Base-by-base conservation (phyloP, 1,284 basidiomycete species). In the Papiliotrema flavescens region DNA sequence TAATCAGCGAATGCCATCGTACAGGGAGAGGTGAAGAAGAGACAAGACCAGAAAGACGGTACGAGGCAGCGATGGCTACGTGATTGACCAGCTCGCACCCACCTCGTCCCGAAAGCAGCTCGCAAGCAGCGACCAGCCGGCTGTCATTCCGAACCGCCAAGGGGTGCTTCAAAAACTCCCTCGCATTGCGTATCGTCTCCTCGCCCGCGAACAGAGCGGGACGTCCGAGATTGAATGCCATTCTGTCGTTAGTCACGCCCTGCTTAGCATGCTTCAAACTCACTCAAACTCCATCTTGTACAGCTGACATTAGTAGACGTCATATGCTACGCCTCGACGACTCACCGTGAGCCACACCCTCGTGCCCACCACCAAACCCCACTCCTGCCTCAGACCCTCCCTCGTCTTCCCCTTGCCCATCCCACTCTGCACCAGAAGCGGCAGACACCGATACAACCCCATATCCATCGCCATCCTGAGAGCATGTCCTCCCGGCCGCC, bases 401-500 rank as follows among this genome's bases (percentile, higher is more conserved):
- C 57, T 73, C 0, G 74, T 76, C 71, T 88, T 88, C 42, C 80
- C 80, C 7, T 80, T 78, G 54, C 81, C 81, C 79, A 84, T 82
- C 70, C 91, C 90, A 34, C 86, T 82, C 62, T 84, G 83, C 23
- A 84, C 77, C 32, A 94, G 78, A 64, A 82, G 83, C 2, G 88
- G 88, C 84, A 91, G 90, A 41, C 89, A 89, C 69, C 88, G 87
- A 73, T 93, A 88, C 80, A 93, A 82, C 24, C 88, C 90, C 51
- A 92, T 79, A 67, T 94, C 91, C 81, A 92, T 86, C 23, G 60
- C 90, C 86, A 94, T 93, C 45, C 90, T 83, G 15, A 93, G 86
- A 14, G 90, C 91, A 76, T 93, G 90, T 2, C 68, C 70, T 17
- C 66, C 70, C 2, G 71, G 70, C 36, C 72, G 59, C 66, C 71